phyloP scores from a whole-genome alignment of 2,329 filamentous ascomycete species.

The Ophiostoma sp. region DNA sequence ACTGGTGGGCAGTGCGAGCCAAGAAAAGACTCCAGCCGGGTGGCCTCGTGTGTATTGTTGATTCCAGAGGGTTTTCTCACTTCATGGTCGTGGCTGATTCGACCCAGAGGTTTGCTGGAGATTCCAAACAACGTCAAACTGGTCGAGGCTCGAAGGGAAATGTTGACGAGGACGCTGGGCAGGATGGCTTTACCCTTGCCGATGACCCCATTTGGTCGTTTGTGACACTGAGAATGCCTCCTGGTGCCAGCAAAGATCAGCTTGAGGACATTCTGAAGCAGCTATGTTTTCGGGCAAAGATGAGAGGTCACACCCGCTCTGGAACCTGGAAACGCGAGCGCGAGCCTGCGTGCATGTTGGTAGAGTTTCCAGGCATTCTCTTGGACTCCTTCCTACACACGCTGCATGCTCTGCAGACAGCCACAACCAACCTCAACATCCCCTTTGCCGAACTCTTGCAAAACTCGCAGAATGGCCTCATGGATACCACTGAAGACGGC shows the following conservation, averaged over 20 bases:
- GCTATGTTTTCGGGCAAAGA: slow-evolving; percentile 30
- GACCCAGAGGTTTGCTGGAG: slow-evolving; percentile 27
- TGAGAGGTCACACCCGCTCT: slow-evolving; percentile 12
- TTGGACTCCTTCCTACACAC: slow-evolving; percentile 55
- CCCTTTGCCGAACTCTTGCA: slow-evolving; percentile 47
- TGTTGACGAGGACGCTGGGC: slow-evolving; percentile 8
- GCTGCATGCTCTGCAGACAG: slow-evolving; percentile 50
- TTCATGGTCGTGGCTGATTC: slow-evolving; percentile 41
- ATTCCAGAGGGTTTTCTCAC: slow-evolving; percentile 35
- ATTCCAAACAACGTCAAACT: slow-evolving; percentile 16
- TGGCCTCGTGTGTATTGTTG: slow-evolving; percentile 47
- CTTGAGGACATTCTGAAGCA: neutral
- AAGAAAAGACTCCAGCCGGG: slow-evolving; percentile 48
- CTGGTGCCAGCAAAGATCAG: slow-evolving; percentile 4
- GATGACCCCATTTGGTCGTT: slow-evolving; percentile 33
- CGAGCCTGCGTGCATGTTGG: slow-evolving; percentile 34
- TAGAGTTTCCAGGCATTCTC: slow-evolving; percentile 59
- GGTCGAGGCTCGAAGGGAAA: neutral
- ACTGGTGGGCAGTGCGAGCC: slow-evolving; percentile 46
- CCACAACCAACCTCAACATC: slow-evolving; percentile 41
- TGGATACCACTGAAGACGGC: neutral
- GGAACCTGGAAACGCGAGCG: neutral
- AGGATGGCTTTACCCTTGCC: slow-evolving; percentile 31
- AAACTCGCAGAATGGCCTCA: neutral
- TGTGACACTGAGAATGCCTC: slow-evolving; percentile 29